Conservation (phyloP, 176 grass and related monocot species). For the Dactylis glomerata region DNA sequence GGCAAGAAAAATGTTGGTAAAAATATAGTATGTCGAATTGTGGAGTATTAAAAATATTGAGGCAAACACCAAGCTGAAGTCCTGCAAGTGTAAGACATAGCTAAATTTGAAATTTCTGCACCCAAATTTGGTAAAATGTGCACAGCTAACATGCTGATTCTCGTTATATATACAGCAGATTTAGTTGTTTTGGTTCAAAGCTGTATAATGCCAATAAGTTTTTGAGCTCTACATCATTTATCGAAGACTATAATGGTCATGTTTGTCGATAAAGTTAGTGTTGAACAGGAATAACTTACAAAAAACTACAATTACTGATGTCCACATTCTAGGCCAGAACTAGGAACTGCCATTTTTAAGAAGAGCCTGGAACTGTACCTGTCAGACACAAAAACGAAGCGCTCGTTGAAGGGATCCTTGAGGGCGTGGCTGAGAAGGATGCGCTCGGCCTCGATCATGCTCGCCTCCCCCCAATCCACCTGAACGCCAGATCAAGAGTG, state of each 20-base stretch:
- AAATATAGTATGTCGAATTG: background rate
- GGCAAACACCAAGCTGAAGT: background rate
- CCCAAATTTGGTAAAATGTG: background rate
- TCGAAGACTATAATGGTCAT: background rate
- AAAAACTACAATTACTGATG: background rate
- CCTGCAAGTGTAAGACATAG: background rate
- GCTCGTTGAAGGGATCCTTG: slow-evolving; percentile 65
- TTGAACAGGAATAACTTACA: background rate
- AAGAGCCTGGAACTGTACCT: slow-evolving; percentile 44
- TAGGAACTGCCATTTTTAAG: background rate
- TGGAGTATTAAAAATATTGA: background rate
- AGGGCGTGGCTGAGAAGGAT: slow-evolving; percentile 83
- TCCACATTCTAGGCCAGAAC: background rate
- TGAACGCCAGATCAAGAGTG: slow-evolving; percentile 35
- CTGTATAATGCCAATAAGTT: background rate
- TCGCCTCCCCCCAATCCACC: slow-evolving; percentile 99
- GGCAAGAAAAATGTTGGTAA: background rate
- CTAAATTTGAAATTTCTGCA: background rate
- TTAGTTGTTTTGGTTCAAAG: background rate
- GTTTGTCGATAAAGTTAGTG: background rate
- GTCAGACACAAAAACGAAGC: slow-evolving; percentile 95
- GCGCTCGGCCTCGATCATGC: slow-evolving; percentile 90
- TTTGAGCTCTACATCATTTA: background rate
- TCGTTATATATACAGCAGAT: background rate
- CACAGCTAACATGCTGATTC: background rate